Conservation (phyloP, 306 rosid species). For the Corylus avellana region DNA sequence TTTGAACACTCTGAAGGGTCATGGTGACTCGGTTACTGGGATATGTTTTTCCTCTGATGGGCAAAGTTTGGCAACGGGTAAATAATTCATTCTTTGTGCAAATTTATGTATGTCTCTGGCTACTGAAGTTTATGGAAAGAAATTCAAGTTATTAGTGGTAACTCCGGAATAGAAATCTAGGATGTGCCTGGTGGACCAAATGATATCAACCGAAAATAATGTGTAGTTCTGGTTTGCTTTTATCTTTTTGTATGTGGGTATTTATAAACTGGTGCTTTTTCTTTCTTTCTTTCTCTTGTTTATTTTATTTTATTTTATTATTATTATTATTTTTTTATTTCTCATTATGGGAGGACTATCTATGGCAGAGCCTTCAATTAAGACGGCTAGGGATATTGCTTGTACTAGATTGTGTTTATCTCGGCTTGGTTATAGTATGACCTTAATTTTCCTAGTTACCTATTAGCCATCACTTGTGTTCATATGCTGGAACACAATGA, state of each 20-base stretch:
- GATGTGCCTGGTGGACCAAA: neutral
- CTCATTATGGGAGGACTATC: neutral
- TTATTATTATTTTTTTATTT: neutral
- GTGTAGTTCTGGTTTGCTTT: neutral
- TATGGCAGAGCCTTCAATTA: neutral
- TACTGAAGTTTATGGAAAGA: neutral
- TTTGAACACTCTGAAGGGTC: slow-evolving; percentile 97
- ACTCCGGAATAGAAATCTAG: neutral
- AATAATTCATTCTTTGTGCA: neutral
- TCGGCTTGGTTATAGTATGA: neutral
- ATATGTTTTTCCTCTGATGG: slow-evolving; percentile 80
- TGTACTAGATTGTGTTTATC: neutral
- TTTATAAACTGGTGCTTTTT: neutral
- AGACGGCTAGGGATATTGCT: neutral
- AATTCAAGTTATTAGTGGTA: neutral
- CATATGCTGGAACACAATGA: neutral
- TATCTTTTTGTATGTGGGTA: slow-evolving; percentile 6
- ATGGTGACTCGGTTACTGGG: slow-evolving; percentile 84
- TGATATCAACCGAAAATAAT: neutral
- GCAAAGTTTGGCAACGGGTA: slow-evolving; percentile 78
- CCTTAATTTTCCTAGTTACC: neutral
- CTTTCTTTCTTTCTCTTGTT: neutral
- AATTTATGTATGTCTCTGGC: slow-evolving; percentile 1
- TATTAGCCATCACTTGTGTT: neutral
- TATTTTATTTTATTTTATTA: neutral